These are phyloP conservation scores for Hypoxylon sp. DNA, from an alignment of 2,329 filamentous ascomycete genomes.

Conservation along the genomic window DNA sequence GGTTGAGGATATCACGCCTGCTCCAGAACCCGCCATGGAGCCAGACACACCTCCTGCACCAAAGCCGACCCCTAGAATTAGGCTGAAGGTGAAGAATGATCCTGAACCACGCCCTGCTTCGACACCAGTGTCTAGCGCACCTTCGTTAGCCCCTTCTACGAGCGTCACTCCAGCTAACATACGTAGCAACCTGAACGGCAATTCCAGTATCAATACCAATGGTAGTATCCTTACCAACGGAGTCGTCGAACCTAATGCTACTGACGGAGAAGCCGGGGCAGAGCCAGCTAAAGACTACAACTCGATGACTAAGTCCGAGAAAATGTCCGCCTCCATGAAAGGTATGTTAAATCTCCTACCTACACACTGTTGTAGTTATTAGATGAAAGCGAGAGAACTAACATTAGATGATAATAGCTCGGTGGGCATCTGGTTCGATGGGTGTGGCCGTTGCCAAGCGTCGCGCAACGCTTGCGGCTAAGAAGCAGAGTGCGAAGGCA, in stretches of 20 bases:
- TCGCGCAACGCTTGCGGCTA: slow-evolving; percentile 72
- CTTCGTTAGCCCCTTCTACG: slow-evolving; percentile 41
- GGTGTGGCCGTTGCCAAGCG: slow-evolving; percentile 72
- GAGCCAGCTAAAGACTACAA: slow-evolving; percentile 67
- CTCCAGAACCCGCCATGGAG: slow-evolving; percentile 31
- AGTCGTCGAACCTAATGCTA: slow-evolving; percentile 50
- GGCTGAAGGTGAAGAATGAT: slow-evolving; percentile 55
- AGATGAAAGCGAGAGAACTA: background rate
- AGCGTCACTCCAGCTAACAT: slow-evolving; percentile 33
- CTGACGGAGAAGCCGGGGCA: slow-evolving; percentile 49
- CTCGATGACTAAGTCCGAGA: slow-evolving; percentile 75
- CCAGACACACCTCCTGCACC: slow-evolving; percentile 29
- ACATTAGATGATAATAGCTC: slow-evolving; percentile 60
- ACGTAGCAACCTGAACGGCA: slow-evolving; percentile 23
- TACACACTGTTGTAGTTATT: background rate
- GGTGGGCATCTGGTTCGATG: slow-evolving; percentile 75
- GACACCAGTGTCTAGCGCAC: slow-evolving; percentile 38
- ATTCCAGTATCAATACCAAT: slow-evolving; percentile 8
- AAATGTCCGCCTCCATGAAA: slow-evolving; percentile 77
- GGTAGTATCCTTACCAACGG: slow-evolving; percentile 43
- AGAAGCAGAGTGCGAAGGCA: slow-evolving; percentile 64
- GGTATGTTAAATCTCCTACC: slow-evolving; percentile 60
- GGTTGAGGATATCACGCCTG: slow-evolving; percentile 44
- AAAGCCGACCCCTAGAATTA: slow-evolving; percentile 54
- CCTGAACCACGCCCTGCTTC: slow-evolving; percentile 25